Evolutionary conservation across 441 rosid genomes (phyloP), one percentile per base, ranked within the genome.

Genomic region (California macrophylla): DNA sequence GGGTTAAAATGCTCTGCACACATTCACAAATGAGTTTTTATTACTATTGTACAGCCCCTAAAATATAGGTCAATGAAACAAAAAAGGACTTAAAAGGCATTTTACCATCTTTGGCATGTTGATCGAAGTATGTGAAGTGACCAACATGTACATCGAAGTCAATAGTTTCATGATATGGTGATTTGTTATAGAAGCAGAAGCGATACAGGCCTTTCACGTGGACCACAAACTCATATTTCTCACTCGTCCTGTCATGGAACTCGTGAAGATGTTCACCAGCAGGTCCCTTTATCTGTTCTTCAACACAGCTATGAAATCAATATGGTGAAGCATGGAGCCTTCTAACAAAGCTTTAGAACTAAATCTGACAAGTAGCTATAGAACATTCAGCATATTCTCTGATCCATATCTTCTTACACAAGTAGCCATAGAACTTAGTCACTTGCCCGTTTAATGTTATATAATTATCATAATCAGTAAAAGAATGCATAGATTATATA

Each of bases 21-120:
- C 63, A 72, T 66, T 34, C 20, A 45, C 9, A 62, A 47, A 23
- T n/a, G n/a, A 62, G 3, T 3, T 32, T 32, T 30, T 30, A 8
- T 32, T 32, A 32, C 4, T 32, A 32, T 32, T 32, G 4, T 32
- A 32, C 7, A 32, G 34, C n/a, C n/a, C n/a, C n/a, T n/a, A n/a
- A 5, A 30, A 2, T 30, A 30, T 32, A 32, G 38, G 38, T 3
- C 0, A 32, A 32, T 32, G 38, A 32, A 32, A 32, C 38, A 32
- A 32, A 32, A 32, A 3, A 1, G 40, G 32, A 42, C 25, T 9
- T 13, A 47, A 26, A 42, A 4, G 25, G 6, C 23, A 21, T n/a
- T n/a, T n/a, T 67, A 86, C 90, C 89, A 36, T 87, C 92, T 73
- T 77, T 87, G 60, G 86, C 89, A 66, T 87, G 90, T 67, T 84